phyloP scores from a whole-genome alignment of 2,329 filamentous ascomycete species.

The Sphaerostilbella broomeana region DNA sequence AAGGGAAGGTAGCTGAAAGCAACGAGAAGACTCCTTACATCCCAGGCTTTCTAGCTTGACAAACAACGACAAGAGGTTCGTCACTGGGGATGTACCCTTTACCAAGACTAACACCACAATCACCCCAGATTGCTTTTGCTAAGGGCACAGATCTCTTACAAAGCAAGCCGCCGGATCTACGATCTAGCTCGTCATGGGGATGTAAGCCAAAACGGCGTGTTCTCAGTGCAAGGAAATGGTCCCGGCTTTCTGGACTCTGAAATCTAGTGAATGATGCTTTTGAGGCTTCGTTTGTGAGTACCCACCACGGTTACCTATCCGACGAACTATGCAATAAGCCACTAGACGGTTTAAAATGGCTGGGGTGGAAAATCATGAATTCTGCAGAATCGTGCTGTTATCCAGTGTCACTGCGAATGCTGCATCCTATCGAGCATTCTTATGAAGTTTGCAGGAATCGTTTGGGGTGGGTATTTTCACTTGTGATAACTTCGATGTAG shows the following conservation, averaged over 20 bases:
- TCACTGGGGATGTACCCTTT: background rate
- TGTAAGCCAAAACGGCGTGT: constrained; percentile 2
- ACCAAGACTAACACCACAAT: background rate
- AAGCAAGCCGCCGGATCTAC: constrained; percentile 3
- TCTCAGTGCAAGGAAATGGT: constrained; percentile 5
- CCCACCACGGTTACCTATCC: constrained; percentile 7
- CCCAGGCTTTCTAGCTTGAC: constrained; percentile 22
- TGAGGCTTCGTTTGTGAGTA: constrained; percentile 8
- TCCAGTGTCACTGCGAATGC: too few relatives aligned
- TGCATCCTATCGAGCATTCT: too few relatives aligned
- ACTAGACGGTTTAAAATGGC: too few relatives aligned
- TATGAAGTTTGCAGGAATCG: too few relatives aligned
- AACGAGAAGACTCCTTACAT: constrained; percentile 17
- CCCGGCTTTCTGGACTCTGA: constrained; percentile 3
- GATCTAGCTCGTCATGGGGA: background rate
- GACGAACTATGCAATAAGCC: constrained; percentile 2
- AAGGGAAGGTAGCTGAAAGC: constrained; percentile 20
- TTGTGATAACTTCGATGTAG: too few relatives aligned
- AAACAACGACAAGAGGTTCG: constrained; percentile 18
- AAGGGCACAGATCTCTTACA: constrained; percentile 9
- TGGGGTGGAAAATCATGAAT: too few relatives aligned
- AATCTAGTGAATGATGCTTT: background rate
- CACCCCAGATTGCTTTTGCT: constrained; percentile 1
- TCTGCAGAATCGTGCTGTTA: too few relatives aligned
- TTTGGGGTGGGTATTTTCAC: too few relatives aligned